These are phyloP conservation scores for Mallotus nudiflorus DNA, from an alignment of 345 rosid species.

Conservation along the genomic window DNA sequence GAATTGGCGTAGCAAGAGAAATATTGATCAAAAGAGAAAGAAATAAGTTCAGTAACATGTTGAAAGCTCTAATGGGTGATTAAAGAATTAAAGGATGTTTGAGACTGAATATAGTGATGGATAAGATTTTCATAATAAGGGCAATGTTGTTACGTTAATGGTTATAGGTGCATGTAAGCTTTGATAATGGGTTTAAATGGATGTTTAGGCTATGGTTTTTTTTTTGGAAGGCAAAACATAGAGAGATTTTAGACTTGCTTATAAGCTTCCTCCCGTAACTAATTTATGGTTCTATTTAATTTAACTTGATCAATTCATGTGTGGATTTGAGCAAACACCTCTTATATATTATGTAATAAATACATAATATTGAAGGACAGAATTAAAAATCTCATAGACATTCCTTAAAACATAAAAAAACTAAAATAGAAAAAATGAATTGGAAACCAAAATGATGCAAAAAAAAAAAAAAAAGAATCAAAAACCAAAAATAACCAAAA, in stretches of 20 bases:
- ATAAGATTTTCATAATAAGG: neutral
- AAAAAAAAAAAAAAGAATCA: too few relatives aligned
- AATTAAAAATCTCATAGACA: too few relatives aligned
- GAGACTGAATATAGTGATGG: neutral
- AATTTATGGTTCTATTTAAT: too few relatives aligned
- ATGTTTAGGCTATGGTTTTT: neutral
- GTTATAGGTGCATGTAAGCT: conserved; percentile 34
- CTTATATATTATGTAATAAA: too few relatives aligned
- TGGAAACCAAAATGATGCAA: too few relatives aligned
- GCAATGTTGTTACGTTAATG: conserved; percentile 19
- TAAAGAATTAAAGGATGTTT: neutral
- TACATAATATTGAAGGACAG: too few relatives aligned
- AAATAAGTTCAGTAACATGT: conserved; percentile 6
- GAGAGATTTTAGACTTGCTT: conserved; percentile 25
- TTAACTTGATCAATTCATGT: too few relatives aligned
- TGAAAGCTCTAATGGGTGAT: neutral
- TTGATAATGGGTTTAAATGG: conserved; percentile 5
- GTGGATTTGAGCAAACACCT: too few relatives aligned
- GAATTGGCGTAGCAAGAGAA: neutral
- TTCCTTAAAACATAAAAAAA: too few relatives aligned
- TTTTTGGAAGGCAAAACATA: conserved; percentile 8
- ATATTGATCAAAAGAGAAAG: conserved; percentile 21
- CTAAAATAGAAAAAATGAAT: too few relatives aligned
- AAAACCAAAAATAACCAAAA: too few relatives aligned
- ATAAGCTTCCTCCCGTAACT: too few relatives aligned